These are phyloP conservation scores for Nannochloris sp. DNA, from an alignment of 139 green algal genomes.

Conservation along the genomic window DNA sequence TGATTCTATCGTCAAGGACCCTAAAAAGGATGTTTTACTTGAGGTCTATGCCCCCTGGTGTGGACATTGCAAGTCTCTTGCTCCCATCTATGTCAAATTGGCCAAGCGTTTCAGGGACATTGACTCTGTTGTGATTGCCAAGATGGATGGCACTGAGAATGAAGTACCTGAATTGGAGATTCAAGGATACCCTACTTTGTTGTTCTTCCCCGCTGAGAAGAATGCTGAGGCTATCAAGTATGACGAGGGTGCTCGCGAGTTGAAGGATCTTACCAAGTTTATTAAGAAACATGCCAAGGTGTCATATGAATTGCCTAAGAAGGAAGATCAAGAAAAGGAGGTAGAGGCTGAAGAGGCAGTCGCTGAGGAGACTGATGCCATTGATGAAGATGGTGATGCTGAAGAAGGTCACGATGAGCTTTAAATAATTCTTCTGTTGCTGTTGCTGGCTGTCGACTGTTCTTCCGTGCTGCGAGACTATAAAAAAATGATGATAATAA, in stretches of 20 bases:
- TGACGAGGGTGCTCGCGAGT: slow-evolving; percentile 1
- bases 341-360: not conserved
- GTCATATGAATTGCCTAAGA: slow-evolving; percentile 24
- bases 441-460: too few species aligned
- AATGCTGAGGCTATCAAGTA: slow-evolving; percentile 16
- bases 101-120: slow-evolving; percentile 24
- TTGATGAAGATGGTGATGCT: not conserved
- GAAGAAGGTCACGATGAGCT: slow-evolving; percentile 16
- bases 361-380: not conserved
- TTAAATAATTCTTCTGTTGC: slow-evolving; percentile 3
- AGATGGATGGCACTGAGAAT: slow-evolving; percentile 63
- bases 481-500: too few species aligned
- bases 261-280: slow-evolving; percentile 18
- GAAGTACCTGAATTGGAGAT: slow-evolving; percentile 33
- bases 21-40: slow-evolving; percentile 41
- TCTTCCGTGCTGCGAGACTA: too few species aligned
- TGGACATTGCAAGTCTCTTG: slow-evolving; percentile 56
- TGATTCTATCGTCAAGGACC: slow-evolving; percentile 25
- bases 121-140: slow-evolving; percentile 49
- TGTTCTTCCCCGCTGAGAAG: slow-evolving; percentile 28
- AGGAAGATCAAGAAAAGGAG: slow-evolving; percentile 4
- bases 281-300: slow-evolving; percentile 27
- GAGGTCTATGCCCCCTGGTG: slow-evolving; percentile 65
- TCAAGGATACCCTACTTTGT: slow-evolving; percentile 34
- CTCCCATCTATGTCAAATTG: slow-evolving; percentile 47